A percentile compares a stretch with the other conserved stretches of the same genome.
phyloP scores from a whole-genome alignment of 148 eudicot species.

The Vaccinium darrowii region DNA sequence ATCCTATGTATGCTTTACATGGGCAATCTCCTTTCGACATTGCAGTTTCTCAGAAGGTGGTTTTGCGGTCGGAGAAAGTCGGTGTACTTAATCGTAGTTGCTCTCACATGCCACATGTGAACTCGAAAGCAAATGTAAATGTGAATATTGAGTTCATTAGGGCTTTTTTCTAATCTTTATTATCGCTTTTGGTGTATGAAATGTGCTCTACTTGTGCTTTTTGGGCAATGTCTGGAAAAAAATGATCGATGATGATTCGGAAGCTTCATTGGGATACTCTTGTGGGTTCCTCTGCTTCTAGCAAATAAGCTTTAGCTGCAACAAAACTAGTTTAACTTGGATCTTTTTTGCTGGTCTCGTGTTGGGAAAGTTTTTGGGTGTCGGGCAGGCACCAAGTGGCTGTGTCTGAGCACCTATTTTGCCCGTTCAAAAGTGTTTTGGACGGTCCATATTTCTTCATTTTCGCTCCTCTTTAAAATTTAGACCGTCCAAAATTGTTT shows the following conservation, averaged over 20 bases:
- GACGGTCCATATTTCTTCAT: no score
- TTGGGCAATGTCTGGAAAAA: not conserved
- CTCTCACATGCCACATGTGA: constrained; percentile 12
- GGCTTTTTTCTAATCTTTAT: not conserved
- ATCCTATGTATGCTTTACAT: not conserved
- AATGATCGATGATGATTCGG: not conserved
- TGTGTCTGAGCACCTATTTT: no score
- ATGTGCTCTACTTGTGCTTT: not conserved
- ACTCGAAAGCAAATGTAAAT: constrained; percentile 28
- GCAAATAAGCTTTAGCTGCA: not conserved
- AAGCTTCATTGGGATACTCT: not conserved
- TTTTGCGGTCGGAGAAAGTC: not conserved
- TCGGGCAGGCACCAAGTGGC: no score
- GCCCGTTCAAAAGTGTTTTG: no score
- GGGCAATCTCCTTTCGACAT: not conserved
- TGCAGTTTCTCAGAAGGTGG: not conserved
- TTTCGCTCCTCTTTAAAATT: no score
- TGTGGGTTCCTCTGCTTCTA: not conserved
- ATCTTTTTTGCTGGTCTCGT: not conserved
- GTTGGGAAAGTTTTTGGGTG: no score
- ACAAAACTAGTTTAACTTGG: not conserved
- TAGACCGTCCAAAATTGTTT: no score
- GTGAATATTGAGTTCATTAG: constrained; percentile 18
- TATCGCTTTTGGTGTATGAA: not conserved
- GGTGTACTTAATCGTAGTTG: not conserved